Percentiles rank a stretch among this genome's conserved stretches.
phyloP scores from a whole-genome alignment of 176 grass and related monocot species.

The Carex parvula region DNA sequence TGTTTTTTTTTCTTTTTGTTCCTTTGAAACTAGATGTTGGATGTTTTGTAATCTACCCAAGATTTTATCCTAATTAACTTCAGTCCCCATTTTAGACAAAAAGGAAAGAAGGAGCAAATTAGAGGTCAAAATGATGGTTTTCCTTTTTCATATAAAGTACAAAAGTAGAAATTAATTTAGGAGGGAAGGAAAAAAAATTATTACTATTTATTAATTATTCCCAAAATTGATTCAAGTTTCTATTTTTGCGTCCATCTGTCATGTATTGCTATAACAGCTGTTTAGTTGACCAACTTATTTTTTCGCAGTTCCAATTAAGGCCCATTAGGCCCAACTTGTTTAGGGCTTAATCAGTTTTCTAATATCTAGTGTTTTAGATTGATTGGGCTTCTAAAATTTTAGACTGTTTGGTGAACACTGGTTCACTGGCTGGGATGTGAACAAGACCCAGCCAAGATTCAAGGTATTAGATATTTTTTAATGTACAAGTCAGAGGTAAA shows the following conservation, averaged over 20 bases:
- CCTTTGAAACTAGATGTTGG: neutral
- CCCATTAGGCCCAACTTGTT: neutral
- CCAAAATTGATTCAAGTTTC: neutral
- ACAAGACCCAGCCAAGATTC: no score
- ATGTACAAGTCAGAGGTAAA: no score
- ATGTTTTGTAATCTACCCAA: neutral
- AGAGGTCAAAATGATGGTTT: neutral
- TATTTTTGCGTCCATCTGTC: neutral
- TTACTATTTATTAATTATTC: neutral
- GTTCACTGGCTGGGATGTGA: no score
- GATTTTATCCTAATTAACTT: neutral
- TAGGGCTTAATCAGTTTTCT: neutral
- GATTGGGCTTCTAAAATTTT: no score
- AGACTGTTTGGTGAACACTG: no score
- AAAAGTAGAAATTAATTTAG: conserved; percentile 15
- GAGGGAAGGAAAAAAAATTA: neutral
- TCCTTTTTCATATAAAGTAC: neutral
- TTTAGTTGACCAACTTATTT: neutral
- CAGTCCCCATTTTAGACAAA: neutral
- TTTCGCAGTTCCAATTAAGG: no score
- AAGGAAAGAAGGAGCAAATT: neutral
- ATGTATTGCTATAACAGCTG: neutral
- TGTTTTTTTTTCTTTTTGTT: neutral
- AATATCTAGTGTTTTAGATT: neutral
- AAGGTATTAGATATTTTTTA: no score